Percentiles rank a stretch among this genome's conserved stretches.
These are phyloP conservation scores for Neocallimastix lanati DNA, from an alignment of 192 early-diverging fungal genomes.

Conservation along the genomic window DNA sequence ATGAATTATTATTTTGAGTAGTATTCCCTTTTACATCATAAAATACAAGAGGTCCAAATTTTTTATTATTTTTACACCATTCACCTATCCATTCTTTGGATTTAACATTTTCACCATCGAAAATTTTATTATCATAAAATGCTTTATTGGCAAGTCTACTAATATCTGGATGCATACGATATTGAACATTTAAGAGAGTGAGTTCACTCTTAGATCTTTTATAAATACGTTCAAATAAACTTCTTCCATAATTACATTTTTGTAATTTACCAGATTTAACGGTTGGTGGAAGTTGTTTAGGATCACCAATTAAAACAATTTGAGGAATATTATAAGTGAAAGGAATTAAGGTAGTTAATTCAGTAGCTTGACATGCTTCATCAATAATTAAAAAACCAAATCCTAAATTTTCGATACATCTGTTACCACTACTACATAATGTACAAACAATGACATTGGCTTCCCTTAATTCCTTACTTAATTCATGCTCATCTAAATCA, in stretches of 20 bases:
- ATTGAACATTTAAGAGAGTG: conserved; percentile 75
- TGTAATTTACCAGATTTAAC: conserved; percentile 52
- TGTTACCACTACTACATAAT: conserved; percentile 71
- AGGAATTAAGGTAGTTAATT: conserved; percentile 72
- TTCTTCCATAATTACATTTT: conserved; percentile 59
- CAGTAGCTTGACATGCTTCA: conserved; percentile 85
- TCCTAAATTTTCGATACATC: conserved; percentile 38
- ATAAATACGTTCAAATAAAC: conserved; percentile 77
- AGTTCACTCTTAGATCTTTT: conserved; percentile 34
- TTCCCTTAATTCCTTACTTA: conserved; percentile 43
- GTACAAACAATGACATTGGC: conserved; percentile 71
- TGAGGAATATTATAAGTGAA: conserved; percentile 58
- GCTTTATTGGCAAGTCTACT: conserved; percentile 50
- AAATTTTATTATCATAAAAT: conserved; percentile 59
- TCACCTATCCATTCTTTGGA: conserved; percentile 53
- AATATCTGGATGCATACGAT: conserved; percentile 90
- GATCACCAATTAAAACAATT: conserved; percentile 82
- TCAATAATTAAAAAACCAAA: conserved; percentile 75
- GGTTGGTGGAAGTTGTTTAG: conserved; percentile 82
- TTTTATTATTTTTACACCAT: not conserved
- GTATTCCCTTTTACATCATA: conserved; percentile 42
- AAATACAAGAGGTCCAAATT: conserved; percentile 56
- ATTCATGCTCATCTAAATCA: conserved; percentile 13
- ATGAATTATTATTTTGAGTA: not conserved
- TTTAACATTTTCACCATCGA: conserved; percentile 43